Conservation (phyloP, 129 eudicot species). For the Centrapalus pauciflorus region DNA sequence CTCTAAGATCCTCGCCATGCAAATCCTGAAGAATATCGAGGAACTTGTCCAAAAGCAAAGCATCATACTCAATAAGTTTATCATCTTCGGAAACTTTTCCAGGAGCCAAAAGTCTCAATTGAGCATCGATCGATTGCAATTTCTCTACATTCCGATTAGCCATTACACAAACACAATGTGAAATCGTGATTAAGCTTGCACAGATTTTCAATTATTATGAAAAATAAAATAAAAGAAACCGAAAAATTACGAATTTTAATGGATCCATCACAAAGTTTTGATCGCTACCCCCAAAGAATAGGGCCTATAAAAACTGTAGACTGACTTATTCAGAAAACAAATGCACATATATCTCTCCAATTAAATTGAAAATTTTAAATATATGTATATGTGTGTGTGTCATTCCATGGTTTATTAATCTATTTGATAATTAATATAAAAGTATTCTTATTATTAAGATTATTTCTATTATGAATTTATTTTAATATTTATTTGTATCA, state of each 20-base stretch:
- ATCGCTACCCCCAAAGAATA: constrained; percentile 14
- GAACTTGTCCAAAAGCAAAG: constrained; percentile 75
- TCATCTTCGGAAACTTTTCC: constrained; percentile 39
- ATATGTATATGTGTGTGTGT: too few relatives aligned
- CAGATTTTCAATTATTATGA: neutral
- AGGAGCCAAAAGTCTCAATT: constrained; percentile 37
- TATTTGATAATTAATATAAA: too few relatives aligned
- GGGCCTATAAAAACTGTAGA: constrained; percentile 16
- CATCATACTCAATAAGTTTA: constrained; percentile 84
- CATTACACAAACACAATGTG: constrained; percentile 18
- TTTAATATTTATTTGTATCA: too few relatives aligned
- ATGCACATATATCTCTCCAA: constrained; percentile 5
- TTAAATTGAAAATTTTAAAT: too few relatives aligned
- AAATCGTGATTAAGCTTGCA: neutral
- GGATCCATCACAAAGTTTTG: constrained; percentile 20
- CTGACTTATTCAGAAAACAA: constrained; percentile 8
- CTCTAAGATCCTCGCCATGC: constrained; percentile 85
- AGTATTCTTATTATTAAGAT: too few relatives aligned
- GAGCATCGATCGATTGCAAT: constrained; percentile 37
- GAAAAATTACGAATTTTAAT: neutral
- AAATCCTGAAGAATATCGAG: constrained; percentile 90
- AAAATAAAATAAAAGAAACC: neutral
- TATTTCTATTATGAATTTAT: too few relatives aligned
- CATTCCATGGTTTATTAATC: too few relatives aligned
- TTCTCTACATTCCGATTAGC: constrained; percentile 23